Evolutionary conservation across 495 filamentous ascomycete species (phyloP).

Genomic region (Aspergillus sparsus): DNA sequence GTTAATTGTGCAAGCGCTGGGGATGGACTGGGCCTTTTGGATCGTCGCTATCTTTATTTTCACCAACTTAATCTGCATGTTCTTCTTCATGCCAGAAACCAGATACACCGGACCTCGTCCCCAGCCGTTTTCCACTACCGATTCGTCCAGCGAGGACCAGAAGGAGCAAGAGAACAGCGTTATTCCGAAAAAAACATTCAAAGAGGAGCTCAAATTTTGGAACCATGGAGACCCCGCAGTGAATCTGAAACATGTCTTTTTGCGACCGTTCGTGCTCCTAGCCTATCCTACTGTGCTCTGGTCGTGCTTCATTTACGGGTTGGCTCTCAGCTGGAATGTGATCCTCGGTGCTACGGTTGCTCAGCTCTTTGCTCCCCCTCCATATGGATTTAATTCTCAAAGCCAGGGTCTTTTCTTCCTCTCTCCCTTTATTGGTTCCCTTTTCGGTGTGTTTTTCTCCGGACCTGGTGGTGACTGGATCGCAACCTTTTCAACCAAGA

Average conservation of each 20-base stretch:
- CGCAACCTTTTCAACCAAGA: constrained; percentile 49
- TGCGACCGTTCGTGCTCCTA: constrained; percentile 49
- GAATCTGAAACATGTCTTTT: constrained; percentile 42
- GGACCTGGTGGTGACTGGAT: constrained; percentile 50
- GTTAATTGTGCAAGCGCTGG: constrained; percentile 49
- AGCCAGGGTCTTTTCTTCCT: constrained; percentile 52
- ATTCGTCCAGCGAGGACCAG: constrained; percentile 3
- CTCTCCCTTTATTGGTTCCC: constrained; percentile 48
- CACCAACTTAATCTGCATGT: constrained; percentile 41
- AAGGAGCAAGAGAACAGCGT: constrained; percentile 6
- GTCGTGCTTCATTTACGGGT: constrained; percentile 42
- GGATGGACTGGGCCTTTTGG: constrained; percentile 53
- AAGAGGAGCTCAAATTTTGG: constrained; percentile 42
- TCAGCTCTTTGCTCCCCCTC: constrained; percentile 51
- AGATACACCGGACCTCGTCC: constrained; percentile 32
- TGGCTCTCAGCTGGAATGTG: constrained; percentile 44
- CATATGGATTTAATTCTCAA: constrained; percentile 50
- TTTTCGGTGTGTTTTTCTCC: constrained; percentile 51
- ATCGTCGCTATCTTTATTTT: constrained; percentile 51
- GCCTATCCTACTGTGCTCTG: constrained; percentile 52
- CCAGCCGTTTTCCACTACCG: constrained; percentile 12
- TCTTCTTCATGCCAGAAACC: constrained; percentile 58
- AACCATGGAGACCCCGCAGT: constrained; percentile 41
- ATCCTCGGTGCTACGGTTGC: constrained; percentile 54
- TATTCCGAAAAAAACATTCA: constrained; percentile 27